Evolutionary conservation across 495 filamentous ascomycete genomes (phyloP).

Genomic region (Annulohypoxylon nitens): DNA sequence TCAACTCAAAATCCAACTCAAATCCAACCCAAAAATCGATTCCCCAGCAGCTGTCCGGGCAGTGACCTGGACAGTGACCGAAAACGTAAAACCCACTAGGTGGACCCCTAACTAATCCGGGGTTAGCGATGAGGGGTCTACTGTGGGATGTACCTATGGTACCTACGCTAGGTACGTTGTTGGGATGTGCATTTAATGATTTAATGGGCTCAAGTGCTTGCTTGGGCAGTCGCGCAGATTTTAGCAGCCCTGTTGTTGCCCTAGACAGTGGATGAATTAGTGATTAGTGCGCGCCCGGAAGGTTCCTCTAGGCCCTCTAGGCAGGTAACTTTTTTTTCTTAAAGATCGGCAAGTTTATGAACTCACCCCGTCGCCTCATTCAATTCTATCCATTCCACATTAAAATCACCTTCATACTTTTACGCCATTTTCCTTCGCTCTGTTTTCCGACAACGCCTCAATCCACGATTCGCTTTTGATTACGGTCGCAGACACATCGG

Average conservation of each 20-base stretch:
- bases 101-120: slow-evolving; percentile 45
- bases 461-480: slow-evolving; percentile 7
- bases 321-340: slow-evolving; percentile 21
- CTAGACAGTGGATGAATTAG: slow-evolving; percentile 27
- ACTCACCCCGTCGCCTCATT: slow-evolving; percentile 32
- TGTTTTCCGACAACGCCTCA: slow-evolving; percentile 5
- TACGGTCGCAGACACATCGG: slow-evolving; percentile 19
- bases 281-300: slow-evolving; percentile 21
- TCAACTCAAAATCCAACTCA: slow-evolving; percentile 15
- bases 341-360: slow-evolving; percentile 37
- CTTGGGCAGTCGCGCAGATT: slow-evolving; percentile 45
- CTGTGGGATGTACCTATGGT: not conserved
- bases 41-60: not conserved
- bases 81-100: slow-evolving; percentile 15
- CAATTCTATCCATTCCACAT: slow-evolving; percentile 18
- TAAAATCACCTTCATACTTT: slow-evolving; percentile 28
- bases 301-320: slow-evolving; percentile 25
- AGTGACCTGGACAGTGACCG: not conserved
- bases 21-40: slow-evolving; percentile 1
- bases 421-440: slow-evolving; percentile 22
- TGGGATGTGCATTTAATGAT: not conserved
- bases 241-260: slow-evolving; percentile 30
- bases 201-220: not conserved
- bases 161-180: not conserved
- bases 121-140: slow-evolving; percentile 37